Evolutionary conservation across 164 flowering plant genomes (phyloP), one percentile per base, ranked within the genome.

Genomic region (Aristolochia contorta): DNA sequence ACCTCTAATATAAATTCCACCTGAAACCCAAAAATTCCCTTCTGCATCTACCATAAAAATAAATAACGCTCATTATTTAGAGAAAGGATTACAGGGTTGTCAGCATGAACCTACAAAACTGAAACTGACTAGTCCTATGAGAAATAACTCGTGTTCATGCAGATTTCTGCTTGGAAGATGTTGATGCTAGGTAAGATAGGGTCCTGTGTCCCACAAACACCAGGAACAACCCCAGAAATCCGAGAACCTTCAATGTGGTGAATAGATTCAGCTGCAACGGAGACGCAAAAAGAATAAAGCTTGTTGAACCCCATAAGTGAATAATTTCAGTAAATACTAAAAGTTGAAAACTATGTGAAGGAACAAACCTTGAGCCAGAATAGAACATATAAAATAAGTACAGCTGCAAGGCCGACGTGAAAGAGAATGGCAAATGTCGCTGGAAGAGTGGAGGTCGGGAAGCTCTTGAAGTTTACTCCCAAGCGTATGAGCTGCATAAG

Each of bases 311-410:
- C 46, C 15, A 47, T 23, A 20, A 25, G 12, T 15, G 27, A 53
- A 45, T 2, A 47, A 54, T 23, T 21, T 3, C 30, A 7, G 25
- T 14, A 22, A 16, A 5, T 6, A 54, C 4, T 27, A 27, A 27
- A n/a, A 16, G 32, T 21, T 21, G 7, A 16, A 21, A 62, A 16
- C 18, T 60, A 22, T 20, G 15, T 8, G 15, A 41, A 14, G n/a
- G 47, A 33, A 27, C 60, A 77, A 49, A 90, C 99, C 97, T 94
- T 94, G 72, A 85, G 58, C 99, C 99, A 94, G 82, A 94, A 94
- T 58, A 91, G 81, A 57, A 71, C 73, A 61, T 89, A 94, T 27
- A 91, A 86, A 16, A 72, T 20, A 23, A 94, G 78, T 62, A 94
- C 90, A 16, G 90, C 88, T 50, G 82, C 96, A 67, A 94, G 78